Evolutionary conservation across 164 flowering plant species (phyloP), one percentile per base, ranked within the genome.

Genomic region (Annona squamosa): DNA sequence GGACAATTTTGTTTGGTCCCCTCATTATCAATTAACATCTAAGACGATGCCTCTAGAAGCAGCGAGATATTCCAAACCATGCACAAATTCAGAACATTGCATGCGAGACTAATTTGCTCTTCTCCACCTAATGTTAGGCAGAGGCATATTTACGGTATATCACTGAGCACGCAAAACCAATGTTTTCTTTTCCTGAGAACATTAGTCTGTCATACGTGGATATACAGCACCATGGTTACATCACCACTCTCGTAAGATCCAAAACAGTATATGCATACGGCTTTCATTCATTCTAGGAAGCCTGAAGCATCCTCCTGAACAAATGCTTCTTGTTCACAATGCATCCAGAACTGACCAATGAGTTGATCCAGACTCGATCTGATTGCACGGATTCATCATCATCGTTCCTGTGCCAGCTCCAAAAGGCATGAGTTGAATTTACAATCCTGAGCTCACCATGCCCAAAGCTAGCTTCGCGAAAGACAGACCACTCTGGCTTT

Each of bases 321-420:
- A 82, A 86, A 46, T 75, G 72, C 26, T 71, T 78, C 77, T 85
- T 77, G 43, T 75, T 72, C 56, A 77, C 75, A 43, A 82, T 72
- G 67, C 98, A 94, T 13, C 86, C 87, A 26, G 98, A 84, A 74
- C 81, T 83, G 18, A 73, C 77, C 75, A 90, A 82, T 9, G 98
- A 90, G 72, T 87, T 90, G 65, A 90, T 86, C 97, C 98, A 93
- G 16, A 86, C 85, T 73, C 85, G 78, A 78, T 95, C 98, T 19
- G 99, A 89, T 73, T 74, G 85, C 19, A 91, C 86, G 41, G 92
- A 81, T 75, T 95, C 97, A 72, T 93, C 98, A 56, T 95, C 97
- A 71, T 95, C 97, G 63, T 95, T 93, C 82, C 95, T 83, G 77
- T 95, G 97, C 99, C 99, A 95, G 72, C 90, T 87, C 98, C 98